phyloP scores from a whole-genome alignment of 495 filamentous ascomycete species.

The Hypoxylon subgilvum region DNA sequence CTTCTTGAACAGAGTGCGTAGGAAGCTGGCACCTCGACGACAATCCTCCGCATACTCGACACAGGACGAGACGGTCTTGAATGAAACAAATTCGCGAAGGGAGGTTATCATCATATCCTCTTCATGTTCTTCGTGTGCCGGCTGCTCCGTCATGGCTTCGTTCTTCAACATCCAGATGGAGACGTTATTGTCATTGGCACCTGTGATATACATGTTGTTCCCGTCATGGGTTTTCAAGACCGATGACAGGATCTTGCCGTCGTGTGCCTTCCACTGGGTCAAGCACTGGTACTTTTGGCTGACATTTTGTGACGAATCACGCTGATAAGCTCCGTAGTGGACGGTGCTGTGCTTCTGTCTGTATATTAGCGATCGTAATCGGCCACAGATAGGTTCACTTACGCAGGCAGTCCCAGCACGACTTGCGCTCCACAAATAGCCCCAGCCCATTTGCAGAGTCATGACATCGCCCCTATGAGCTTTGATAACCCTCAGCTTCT shows the following conservation, averaged over 20 bases:
- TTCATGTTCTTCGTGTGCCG: conserved; percentile 41
- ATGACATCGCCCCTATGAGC: conserved; percentile 83
- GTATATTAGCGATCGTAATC: conserved; percentile 9
- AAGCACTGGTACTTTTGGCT: conserved; percentile 87
- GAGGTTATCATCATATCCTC: conserved; percentile 82
- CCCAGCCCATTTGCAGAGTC: conserved; percentile 80
- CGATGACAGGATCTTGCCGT: conserved; percentile 87
- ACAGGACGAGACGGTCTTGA: conserved; percentile 86
- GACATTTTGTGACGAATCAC: conserved; percentile 67
- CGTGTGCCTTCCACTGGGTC: conserved; percentile 82
- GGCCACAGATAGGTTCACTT: conserved; percentile 40
- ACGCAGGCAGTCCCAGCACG: conserved; percentile 83
- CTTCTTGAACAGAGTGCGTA: conserved; percentile 86
- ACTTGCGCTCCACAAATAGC: conserved; percentile 82
- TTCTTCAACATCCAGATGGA: conserved; percentile 85
- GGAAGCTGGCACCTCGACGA: conserved; percentile 86
- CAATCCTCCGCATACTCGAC: conserved; percentile 86
- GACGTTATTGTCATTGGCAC: conserved; percentile 90
- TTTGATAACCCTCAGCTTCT: conserved; percentile 83
- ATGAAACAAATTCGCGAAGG: conserved; percentile 83
- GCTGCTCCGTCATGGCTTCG: conserved; percentile 47
- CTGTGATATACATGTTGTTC: conserved; percentile 82
- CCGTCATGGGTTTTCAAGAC: conserved; percentile 69
- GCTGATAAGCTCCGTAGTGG: conserved; percentile 58
- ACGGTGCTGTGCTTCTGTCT: conserved; percentile 63